Percentiles rank a stretch among this genome's conserved stretches.
Evolutionary conservation across 169 alveolate genomes (phyloP).

Genomic region (Amoebophrya sp.): DNA sequence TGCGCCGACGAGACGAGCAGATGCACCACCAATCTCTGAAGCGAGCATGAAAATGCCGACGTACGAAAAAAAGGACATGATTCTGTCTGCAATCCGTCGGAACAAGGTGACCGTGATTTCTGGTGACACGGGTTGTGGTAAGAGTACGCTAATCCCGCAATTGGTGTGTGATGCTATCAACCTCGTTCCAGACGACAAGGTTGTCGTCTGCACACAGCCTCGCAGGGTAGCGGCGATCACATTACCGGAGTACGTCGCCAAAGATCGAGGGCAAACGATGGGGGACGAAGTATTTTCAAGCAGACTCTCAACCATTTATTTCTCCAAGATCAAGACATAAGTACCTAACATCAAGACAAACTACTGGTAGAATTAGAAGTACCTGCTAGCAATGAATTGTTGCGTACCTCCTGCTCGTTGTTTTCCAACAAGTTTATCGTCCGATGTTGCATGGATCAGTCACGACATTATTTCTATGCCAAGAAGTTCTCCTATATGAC

Average conservation of each 20-base stretch:
- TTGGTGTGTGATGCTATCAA: slow-evolving; percentile 43
- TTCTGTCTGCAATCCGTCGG: neutral
- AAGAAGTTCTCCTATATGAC: too few relatives aligned
- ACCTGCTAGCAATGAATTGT: slow-evolving; percentile 23
- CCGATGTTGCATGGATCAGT: too few relatives aligned
- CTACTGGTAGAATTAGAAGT: too few relatives aligned
- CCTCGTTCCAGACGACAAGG: slow-evolving; percentile 46
- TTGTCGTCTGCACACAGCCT: slow-evolving; percentile 48
- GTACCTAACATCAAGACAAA: neutral
- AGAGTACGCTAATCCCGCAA: slow-evolving; percentile 43
- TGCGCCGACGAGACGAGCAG: slow-evolving; percentile 28
- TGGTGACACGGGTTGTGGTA: slow-evolving; percentile 45
- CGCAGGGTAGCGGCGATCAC: slow-evolving; percentile 47
- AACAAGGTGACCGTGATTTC: neutral
- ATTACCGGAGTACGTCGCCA: slow-evolving; percentile 40
- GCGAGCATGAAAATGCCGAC: slow-evolving; percentile 42
- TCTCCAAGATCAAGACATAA: neutral
- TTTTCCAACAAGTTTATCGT: too few relatives aligned
- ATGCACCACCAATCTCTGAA: slow-evolving; percentile 36
- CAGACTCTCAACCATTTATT: neutral
- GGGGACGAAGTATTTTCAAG: neutral
- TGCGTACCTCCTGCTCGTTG: too few relatives aligned
- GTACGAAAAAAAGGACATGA: slow-evolving; percentile 37
- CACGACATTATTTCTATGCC: too few relatives aligned
- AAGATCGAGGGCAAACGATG: slow-evolving; percentile 34